These are phyloP conservation scores for Pestalotiopsis sp. DNA, from an alignment of 2,329 filamentous ascomycete species.

Conservation along the genomic window DNA sequence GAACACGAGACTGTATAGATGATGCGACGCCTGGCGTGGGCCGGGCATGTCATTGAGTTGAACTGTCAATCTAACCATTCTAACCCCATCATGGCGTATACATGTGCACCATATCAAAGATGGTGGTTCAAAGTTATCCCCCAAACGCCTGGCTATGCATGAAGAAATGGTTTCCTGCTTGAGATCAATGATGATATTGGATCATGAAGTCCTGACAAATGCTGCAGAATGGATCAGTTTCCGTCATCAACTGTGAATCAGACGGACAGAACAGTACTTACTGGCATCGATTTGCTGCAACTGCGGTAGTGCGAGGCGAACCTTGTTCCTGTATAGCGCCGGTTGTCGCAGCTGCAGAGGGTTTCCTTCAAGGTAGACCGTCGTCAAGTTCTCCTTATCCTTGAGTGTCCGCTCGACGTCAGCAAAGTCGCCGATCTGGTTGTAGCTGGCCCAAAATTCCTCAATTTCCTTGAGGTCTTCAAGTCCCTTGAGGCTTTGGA, in stretches of 20 bases:
- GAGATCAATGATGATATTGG: not conserved
- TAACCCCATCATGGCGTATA: not conserved
- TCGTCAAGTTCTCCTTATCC: constrained; percentile 79
- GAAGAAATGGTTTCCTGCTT: constrained; percentile 17
- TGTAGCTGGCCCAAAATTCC: constrained; percentile 94
- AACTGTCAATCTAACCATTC: not conserved
- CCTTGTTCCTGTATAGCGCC: constrained; percentile 93
- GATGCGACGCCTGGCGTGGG: not conserved
- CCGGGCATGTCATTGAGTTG: not conserved
- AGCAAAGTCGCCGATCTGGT: constrained; percentile 75
- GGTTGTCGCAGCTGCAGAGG: constrained; percentile 78
- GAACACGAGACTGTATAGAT: not conserved
- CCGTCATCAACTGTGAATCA: not conserved
- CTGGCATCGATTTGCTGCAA: constrained; percentile 95
- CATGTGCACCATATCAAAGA: not conserved
- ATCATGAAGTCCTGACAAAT: constrained; percentile 24
- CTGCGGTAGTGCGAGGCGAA: constrained; percentile 83
- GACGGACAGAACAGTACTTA: constrained; percentile 55
- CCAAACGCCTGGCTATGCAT: constrained; percentile 33
- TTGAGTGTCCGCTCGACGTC: constrained; percentile 79
- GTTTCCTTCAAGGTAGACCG: constrained; percentile 96
- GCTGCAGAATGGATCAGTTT: constrained; percentile 21
- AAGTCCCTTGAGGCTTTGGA: constrained; percentile 74
- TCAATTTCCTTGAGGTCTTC: constrained; percentile 71
- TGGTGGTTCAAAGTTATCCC: not conserved